phyloP scores from a whole-genome alignment of 164 flowering plant species.

The Macadamia tetraphylla region DNA sequence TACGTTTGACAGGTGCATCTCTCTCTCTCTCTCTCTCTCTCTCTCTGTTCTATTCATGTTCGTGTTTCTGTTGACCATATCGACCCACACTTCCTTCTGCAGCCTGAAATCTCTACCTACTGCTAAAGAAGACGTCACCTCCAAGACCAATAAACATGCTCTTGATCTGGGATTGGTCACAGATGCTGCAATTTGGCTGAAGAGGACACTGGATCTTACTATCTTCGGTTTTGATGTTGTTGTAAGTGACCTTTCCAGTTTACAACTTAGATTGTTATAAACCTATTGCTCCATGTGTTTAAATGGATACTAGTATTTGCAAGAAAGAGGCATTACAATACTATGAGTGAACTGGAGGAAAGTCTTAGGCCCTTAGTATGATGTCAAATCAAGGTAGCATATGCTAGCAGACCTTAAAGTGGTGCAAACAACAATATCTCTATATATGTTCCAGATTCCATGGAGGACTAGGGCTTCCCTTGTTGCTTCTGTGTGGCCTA shows the following conservation, averaged over 20 bases:
- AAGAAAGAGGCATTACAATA: no score
- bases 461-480: no score
- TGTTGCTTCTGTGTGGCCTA: no score
- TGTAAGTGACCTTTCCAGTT: conserved; percentile 38
- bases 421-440: background rate
- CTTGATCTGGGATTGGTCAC: conserved; percentile 69
- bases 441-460: background rate
- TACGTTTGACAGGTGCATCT: conserved; percentile 74
- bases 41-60: background rate
- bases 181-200: conserved; percentile 72
- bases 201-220: conserved; percentile 57
- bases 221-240: conserved; percentile 96
- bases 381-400: background rate
- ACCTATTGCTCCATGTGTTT: no score
- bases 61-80: background rate
- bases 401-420: background rate
- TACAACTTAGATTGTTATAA: no score
- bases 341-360: no score
- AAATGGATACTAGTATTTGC: no score
- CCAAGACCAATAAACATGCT: conserved; percentile 13
- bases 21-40: background rate
- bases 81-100: conserved; percentile 12
- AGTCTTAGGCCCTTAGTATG: no score
- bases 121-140: conserved; percentile 23
- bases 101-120: conserved; percentile 89